Conservation (phyloP, 1,139 yeast genomes). For the Geotrichum europaeum region DNA sequence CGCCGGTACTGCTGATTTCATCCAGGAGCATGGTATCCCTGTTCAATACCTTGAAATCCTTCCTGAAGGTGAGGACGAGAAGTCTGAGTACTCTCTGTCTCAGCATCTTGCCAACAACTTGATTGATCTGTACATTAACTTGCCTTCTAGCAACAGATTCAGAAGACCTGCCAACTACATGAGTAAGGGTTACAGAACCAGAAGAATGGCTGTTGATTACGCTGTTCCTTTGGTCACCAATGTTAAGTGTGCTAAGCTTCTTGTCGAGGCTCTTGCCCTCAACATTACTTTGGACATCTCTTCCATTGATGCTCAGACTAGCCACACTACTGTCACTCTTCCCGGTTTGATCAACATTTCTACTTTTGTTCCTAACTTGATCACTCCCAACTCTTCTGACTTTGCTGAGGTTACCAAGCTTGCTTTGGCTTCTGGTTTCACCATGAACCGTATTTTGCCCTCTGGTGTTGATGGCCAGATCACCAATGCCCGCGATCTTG, state of each 20-base stretch:
- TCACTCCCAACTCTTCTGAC: conserved; percentile 42
- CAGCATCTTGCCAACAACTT: conserved; percentile 95
- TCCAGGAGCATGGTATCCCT: conserved; percentile 89
- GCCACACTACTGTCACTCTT: conserved; percentile 71
- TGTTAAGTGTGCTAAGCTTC: conserved; percentile 92
- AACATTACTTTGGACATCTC: conserved; percentile 59
- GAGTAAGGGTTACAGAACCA: conserved; percentile 95
- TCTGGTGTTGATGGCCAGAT: conserved; percentile 59
- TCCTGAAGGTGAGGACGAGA: conserved; percentile 50
- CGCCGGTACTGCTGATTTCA: conserved; percentile 98
- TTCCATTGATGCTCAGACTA: conserved; percentile 82
- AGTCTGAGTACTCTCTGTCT: conserved; percentile 89
- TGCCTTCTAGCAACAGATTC: conserved; percentile 95
- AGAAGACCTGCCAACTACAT: conserved; percentile 98
- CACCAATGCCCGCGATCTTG: conserved; percentile 58
- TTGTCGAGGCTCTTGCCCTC: conserved; percentile 88
- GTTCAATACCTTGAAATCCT: conserved; percentile 92
- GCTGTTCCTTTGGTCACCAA: conserved; percentile 96
- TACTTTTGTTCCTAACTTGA: conserved; percentile 68
- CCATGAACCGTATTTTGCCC: conserved; percentile 78
- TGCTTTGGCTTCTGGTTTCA: conserved; percentile 81
- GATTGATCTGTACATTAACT: conserved; percentile 91
- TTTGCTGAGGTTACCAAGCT: conserved; percentile 64
- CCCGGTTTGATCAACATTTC: conserved; percentile 87
- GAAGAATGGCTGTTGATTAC: conserved; percentile 99